Conservation (phyloP, 108 stramenopile genomes). For the Mediolabrus comicus region DNA sequence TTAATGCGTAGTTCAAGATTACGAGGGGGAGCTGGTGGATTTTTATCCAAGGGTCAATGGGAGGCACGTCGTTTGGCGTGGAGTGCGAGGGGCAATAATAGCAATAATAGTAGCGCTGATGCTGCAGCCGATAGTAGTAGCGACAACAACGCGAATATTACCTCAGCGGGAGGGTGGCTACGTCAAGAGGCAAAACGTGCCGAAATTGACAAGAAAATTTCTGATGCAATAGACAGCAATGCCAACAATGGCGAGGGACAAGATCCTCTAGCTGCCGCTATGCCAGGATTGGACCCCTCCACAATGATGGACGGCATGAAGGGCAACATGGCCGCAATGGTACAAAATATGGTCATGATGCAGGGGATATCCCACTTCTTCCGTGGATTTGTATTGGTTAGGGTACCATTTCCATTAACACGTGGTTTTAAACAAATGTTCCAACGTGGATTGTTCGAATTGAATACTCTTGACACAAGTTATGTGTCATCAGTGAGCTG, state of each 20-base stretch:
- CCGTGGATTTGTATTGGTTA: constrained; percentile 88
- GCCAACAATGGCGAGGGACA: neutral
- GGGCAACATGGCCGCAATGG: constrained; percentile 94
- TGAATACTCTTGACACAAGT: constrained; percentile 88
- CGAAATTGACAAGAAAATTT: constrained; percentile 30
- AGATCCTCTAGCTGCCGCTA: constrained; percentile 11
- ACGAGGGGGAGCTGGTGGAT: constrained; percentile 59
- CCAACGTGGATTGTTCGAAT: constrained; percentile 91
- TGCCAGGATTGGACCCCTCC: constrained; percentile 57
- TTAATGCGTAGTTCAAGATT: constrained; percentile 42
- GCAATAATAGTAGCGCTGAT: neutral
- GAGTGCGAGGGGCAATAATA: neutral
- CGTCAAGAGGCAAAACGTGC: constrained; percentile 29
- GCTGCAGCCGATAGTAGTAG: neutral
- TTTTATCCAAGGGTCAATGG: constrained; percentile 46
- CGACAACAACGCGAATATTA: neutral
- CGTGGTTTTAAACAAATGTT: constrained; percentile 97
- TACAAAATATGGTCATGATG: constrained; percentile 99
- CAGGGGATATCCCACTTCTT: constrained; percentile 96
- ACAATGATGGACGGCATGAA: constrained; percentile 83
- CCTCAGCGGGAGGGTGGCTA: constrained; percentile 18
- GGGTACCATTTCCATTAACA: constrained; percentile 95
- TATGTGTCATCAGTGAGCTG: constrained; percentile 92
- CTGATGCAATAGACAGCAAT: constrained; percentile 13
- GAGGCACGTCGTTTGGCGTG: constrained; percentile 37